Conservation (phyloP, 495 filamentous ascomycete species). For the Hypoxylon cercidicola region DNA sequence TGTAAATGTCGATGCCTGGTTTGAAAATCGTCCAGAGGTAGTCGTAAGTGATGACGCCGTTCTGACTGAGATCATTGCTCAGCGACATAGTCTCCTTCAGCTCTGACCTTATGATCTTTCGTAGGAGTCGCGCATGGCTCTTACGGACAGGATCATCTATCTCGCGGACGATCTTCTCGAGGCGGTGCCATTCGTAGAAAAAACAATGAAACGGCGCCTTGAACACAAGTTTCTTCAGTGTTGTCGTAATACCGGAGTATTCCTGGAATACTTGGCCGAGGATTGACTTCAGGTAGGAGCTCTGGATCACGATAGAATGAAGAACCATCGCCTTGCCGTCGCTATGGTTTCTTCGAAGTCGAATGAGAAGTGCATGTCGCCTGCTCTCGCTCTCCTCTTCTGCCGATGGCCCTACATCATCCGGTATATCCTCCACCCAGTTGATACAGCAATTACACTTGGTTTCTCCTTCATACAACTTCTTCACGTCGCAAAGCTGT, state of each 20-base stretch:
- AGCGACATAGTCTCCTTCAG: conserved; percentile 65
- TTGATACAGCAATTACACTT: conserved; percentile 48
- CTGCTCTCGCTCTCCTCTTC: conserved; percentile 27
- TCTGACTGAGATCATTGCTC: conserved; percentile 66
- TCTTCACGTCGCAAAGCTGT: conserved; percentile 36
- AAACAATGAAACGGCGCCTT: conserved; percentile 69
- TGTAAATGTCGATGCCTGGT: conserved; percentile 49
- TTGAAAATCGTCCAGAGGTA: conserved; percentile 61
- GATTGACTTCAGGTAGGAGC: conserved; percentile 67
- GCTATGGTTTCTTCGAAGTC: conserved; percentile 22
- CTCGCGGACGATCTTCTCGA: conserved; percentile 58
- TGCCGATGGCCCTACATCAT: conserved; percentile 26
- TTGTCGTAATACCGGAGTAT: conserved; percentile 72
- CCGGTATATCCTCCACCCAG: conserved; percentile 43
- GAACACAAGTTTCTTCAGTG: conserved; percentile 69
- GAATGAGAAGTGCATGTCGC: conserved; percentile 25
- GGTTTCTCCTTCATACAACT: conserved; percentile 43
- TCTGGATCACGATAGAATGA: conserved; percentile 68
- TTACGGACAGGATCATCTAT: conserved; percentile 61
- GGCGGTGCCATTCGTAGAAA: conserved; percentile 72
- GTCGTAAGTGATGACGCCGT: conserved; percentile 69
- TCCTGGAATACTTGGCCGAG: conserved; percentile 65
- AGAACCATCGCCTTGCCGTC: conserved; percentile 23
- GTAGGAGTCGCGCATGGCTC: conserved; percentile 67
- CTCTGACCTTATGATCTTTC: conserved; percentile 66